Evolutionary conservation across 176 grass and related monocot species (phyloP).

Genomic region (Carex kokanica): DNA sequence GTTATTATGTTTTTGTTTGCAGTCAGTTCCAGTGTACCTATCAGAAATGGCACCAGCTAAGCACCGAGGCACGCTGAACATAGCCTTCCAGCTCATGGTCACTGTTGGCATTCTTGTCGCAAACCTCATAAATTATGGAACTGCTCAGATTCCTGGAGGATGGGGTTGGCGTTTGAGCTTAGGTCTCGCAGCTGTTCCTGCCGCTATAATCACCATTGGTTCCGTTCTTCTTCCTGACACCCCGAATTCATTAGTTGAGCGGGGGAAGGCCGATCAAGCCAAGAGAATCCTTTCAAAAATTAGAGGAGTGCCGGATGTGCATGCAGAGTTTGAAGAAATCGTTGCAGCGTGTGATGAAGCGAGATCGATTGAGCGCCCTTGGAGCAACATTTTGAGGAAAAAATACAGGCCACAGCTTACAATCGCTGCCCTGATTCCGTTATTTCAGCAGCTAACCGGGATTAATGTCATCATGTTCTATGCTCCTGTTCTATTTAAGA

Average conservation of each 20-base stretch:
- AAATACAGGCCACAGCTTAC: slow-evolving; percentile 22
- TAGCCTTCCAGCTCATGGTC: slow-evolving; percentile 26
- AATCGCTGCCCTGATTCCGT: neutral
- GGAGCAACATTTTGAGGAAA: slow-evolving; percentile 10
- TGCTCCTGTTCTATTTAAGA: slow-evolving; percentile 24
- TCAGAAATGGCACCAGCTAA: slow-evolving; percentile 26
- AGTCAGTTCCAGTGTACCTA: slow-evolving; percentile 23
- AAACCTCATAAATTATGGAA: slow-evolving; percentile 21
- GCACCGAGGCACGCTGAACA: slow-evolving; percentile 19
- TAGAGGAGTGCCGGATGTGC: slow-evolving; percentile 17
- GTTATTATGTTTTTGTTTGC: neutral
- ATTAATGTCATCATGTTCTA: slow-evolving; percentile 28
- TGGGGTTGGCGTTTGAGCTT: slow-evolving; percentile 28
- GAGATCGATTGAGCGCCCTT: neutral
- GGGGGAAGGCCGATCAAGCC: slow-evolving; percentile 1
- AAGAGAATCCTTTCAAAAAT: slow-evolving; percentile 11
- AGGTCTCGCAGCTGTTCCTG: slow-evolving; percentile 9
- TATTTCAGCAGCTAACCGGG: slow-evolving; percentile 18
- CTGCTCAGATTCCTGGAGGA: slow-evolving; percentile 13
- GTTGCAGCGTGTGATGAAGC: slow-evolving; percentile 19
- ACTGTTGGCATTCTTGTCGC: slow-evolving; percentile 11
- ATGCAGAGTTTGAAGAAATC: slow-evolving; percentile 17
- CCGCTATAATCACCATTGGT: slow-evolving; percentile 7
- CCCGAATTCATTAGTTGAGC: slow-evolving; percentile 19
- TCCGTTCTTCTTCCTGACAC: slow-evolving; percentile 19